Base-by-base conservation (phyloP, 108 stramenopile genomes). In the Hondaea fermentalgiana region DNA sequence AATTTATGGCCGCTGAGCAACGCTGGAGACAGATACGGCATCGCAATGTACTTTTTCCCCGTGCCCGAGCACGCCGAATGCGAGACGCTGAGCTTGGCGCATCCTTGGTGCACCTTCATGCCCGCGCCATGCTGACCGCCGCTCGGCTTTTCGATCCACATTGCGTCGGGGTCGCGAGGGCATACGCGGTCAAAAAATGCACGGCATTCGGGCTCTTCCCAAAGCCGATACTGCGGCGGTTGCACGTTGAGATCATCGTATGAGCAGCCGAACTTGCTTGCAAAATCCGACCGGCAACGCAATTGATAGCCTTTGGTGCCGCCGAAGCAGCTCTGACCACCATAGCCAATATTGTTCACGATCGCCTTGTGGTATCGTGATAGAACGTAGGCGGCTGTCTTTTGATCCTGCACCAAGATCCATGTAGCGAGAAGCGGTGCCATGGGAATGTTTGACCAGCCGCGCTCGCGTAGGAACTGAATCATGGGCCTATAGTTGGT, bases 111-210 rank as follows among this genome's bases (percentile, higher is more conserved):
- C 1, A 83, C 76, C 16, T 17, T 10, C 76, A 83, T 83, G n/a
- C 76, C 76, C 14, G 4, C 76, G 51, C 76, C 76, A 3, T 83
- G 76, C 51, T 83, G 76, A 0, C 76, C 76, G 12, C 76, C 76
- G 23, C 76, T 83, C 45, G 76, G 76, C 76, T 83, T 83, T 53
- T 83, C 76, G 25, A 83, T 83, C 76, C 76, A 83, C 76, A 83
- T 83, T 14, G 49, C 49, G 0, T 8, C 51, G 19, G 76, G 76
- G 14, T 47, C 10, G 19, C 49, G n/a, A 6, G 19, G n/a, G 51
- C 76, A 83, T 12, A 53, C 76, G 10, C 19, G 49, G 28, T 83
- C 76, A 35, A 83, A 83, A 45, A 83, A 83, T 23, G 14, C 16
- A 6, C 76, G 45, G 76, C 76, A 83, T 53, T 83, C 76, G n/a